Conservation (phyloP, 2,329 filamentous ascomycete genomes). For the Pyrenophora teres region DNA sequence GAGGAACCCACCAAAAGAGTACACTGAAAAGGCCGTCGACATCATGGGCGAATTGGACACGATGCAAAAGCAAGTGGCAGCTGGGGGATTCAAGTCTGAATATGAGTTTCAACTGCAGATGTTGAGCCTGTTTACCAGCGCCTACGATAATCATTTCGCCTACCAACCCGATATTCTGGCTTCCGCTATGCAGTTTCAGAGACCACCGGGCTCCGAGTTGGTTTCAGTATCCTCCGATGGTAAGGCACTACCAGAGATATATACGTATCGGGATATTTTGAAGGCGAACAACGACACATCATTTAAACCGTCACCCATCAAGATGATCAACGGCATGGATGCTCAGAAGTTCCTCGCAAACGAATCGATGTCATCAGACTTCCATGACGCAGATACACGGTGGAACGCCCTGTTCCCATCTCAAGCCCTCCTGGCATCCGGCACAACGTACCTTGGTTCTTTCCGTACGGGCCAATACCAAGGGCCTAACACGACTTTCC, state of each 20-base stretch:
- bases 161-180: slow-evolving; percentile 47
- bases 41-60: slow-evolving; percentile 44
- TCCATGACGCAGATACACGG: slow-evolving; percentile 49
- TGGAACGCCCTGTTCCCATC: slow-evolving; percentile 49
- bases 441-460: slow-evolving; percentile 34
- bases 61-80: slow-evolving; percentile 38
- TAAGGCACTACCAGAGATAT: slow-evolving; percentile 44
- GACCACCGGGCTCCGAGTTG: slow-evolving; percentile 36
- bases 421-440: slow-evolving; percentile 38
- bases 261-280: slow-evolving; percentile 37
- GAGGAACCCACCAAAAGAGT: slow-evolving; percentile 44
- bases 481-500: slow-evolving; percentile 42
- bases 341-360: slow-evolving; percentile 41
- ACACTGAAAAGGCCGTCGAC: slow-evolving; percentile 47
- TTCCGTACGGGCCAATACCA: slow-evolving; percentile 39
- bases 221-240: slow-evolving; percentile 47
- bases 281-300: slow-evolving; percentile 31
- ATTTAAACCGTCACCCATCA: slow-evolving; percentile 44
- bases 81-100: slow-evolving; percentile 43
- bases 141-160: slow-evolving; percentile 50
- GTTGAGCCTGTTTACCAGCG: slow-evolving; percentile 40
- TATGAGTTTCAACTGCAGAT: slow-evolving; percentile 50
- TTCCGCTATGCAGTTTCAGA: slow-evolving; percentile 45
- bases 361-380: slow-evolving; percentile 37
- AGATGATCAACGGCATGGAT: slow-evolving; percentile 46